A percentile compares a stretch with the other conserved stretches of the same genome.
These are phyloP conservation scores for Hsuehochloa calcarea DNA, from an alignment of 176 grass and related monocot genomes.

Conservation along the genomic window DNA sequence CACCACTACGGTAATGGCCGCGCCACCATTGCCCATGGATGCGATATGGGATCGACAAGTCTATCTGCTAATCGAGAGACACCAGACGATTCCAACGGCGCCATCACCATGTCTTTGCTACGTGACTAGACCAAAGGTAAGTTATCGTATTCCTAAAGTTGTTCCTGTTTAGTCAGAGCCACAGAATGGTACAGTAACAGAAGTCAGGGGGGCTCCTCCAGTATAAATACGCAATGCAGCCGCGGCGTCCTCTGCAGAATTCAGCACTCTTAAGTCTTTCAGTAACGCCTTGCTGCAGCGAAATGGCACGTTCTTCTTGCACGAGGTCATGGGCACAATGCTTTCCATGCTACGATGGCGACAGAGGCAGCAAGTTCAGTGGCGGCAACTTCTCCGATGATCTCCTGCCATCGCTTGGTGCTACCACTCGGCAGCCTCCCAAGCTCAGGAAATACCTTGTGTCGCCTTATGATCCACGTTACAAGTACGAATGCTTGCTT, in stretches of 20 bases:
- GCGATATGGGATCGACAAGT: conserved; percentile 42
- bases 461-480: conserved; percentile 51
- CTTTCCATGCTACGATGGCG: conserved; percentile 31
- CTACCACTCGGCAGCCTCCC: conserved; percentile 16
- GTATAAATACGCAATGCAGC: conserved; percentile 44
- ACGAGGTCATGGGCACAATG: neutral
- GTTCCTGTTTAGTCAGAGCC: neutral
- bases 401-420: conserved; percentile 54
- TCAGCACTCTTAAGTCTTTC: neutral
- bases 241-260: conserved; percentile 23
- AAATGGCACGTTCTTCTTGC: conserved; percentile 35
- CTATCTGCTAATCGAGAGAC: conserved; percentile 15
- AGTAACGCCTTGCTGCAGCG: neutral
- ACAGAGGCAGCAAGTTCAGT: neutral
- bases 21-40: neutral
- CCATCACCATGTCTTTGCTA: conserved; percentile 27
- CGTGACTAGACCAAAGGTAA: conserved; percentile 38
- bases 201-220: neutral
- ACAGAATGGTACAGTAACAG: neutral
- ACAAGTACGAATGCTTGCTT: conserved; percentile 40
- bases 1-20: conserved; percentile 34
- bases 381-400: conserved; percentile 32
- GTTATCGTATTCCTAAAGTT: conserved; percentile 4
- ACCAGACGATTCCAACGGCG: conserved; percentile 28
- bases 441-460: conserved; percentile 46